Conservation (phyloP, 768 basidiomycete genomes). For the Podaxis sp. region DNA sequence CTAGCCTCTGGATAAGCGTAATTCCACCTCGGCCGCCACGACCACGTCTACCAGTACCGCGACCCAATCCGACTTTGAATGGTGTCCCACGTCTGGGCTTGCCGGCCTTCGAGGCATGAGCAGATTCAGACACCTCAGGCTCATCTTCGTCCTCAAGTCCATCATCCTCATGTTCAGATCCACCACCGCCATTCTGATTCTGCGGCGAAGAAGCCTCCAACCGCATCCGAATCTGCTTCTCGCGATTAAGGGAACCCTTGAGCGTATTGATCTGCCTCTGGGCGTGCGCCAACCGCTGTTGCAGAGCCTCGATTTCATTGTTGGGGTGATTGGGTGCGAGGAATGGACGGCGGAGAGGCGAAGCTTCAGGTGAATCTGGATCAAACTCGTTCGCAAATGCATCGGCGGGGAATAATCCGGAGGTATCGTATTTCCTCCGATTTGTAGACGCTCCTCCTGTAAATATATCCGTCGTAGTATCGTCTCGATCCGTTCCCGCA, state of each 20-base stretch:
- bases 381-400: constrained; percentile 42
- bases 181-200: constrained; percentile 35
- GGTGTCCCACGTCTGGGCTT: constrained; percentile 43
- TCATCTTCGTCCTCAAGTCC: constrained; percentile 35
- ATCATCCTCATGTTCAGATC: constrained; percentile 21
- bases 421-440: constrained; percentile 49
- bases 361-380: constrained; percentile 62
- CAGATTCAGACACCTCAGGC: constrained; percentile 43
- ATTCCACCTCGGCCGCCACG: constrained; percentile 50
- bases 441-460: constrained; percentile 63
- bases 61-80: constrained; percentile 49
- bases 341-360: constrained; percentile 50
- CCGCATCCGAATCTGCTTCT: constrained; percentile 74
- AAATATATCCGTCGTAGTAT: constrained; percentile 65
- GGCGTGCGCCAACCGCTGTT: constrained; percentile 81
- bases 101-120: constrained; percentile 27
- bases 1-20: constrained; percentile 61
- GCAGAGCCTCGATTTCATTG: constrained; percentile 79
- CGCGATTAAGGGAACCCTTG: constrained; percentile 73
- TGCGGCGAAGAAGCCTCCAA: constrained; percentile 19
- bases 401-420: constrained; percentile 37
- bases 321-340: constrained; percentile 71
- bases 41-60: constrained; percentile 37
- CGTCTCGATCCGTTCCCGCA: constrained; percentile 43
- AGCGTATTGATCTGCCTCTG: constrained; percentile 84